Conservation (phyloP, 148 eudicot species). For the Pouteria glomerata region DNA sequence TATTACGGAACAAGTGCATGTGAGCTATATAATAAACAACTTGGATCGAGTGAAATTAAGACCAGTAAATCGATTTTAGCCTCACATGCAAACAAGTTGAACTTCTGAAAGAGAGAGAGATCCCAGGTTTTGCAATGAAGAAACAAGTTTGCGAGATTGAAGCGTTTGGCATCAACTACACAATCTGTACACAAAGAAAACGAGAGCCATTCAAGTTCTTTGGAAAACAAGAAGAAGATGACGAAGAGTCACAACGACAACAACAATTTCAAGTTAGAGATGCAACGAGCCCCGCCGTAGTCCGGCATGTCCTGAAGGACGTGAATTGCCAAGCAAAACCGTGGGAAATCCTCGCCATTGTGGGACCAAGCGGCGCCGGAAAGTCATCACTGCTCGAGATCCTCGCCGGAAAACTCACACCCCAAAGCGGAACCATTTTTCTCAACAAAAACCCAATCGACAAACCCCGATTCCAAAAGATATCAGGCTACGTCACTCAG, state of each 20-base stretch:
- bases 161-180: conserved; percentile 83
- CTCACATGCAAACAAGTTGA: no score
- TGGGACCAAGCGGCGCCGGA: conserved; percentile 99
- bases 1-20: no score
- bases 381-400: conserved; percentile 84
- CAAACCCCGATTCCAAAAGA: conserved; percentile 51
- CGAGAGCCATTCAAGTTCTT: conserved; percentile 28
- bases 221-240: no score
- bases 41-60: no score
- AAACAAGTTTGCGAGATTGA: conserved; percentile 88
- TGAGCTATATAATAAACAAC: no score
- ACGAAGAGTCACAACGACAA: neutral
- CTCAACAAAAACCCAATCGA: conserved; percentile 54
- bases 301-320: conserved; percentile 55
- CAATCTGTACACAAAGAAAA: conserved; percentile 35
- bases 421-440: conserved; percentile 53
- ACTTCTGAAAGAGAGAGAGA: neutral
- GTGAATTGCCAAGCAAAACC: conserved; percentile 75
- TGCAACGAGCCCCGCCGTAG: no score
- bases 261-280: neutral
- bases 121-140: conserved; percentile 60
- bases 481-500: conserved; percentile 91
- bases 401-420: conserved; percentile 74
- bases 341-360: conserved; percentile 89
- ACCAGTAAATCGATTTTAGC: no score